These are phyloP conservation scores for Glaciozyma antarctica DNA, from an alignment of 768 basidiomycete genomes.

Conservation along the genomic window DNA sequence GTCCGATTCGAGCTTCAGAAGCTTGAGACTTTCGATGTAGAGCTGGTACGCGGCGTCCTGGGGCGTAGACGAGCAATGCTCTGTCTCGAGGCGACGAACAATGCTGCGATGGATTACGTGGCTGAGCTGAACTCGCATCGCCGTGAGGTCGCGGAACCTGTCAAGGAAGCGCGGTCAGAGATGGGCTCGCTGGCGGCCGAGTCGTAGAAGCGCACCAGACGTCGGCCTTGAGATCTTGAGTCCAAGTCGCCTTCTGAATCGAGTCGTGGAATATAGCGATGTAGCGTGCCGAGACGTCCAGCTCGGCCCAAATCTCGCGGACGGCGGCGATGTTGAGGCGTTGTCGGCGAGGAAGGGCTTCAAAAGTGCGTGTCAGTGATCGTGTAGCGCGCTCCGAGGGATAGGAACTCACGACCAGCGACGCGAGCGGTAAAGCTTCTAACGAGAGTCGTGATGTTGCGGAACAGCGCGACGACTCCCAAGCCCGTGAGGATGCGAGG, in stretches of 20 bases:
- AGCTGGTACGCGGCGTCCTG: neutral
- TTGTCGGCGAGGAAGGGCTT: conserved; percentile 12
- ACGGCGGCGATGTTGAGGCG: neutral
- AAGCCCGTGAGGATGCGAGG: conserved; percentile 15
- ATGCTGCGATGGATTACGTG: conserved; percentile 15
- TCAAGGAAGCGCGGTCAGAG: neutral
- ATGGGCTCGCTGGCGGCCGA: neutral
- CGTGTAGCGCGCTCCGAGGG: neutral
- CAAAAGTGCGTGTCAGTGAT: neutral
- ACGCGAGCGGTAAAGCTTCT: neutral
- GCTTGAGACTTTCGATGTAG: neutral
- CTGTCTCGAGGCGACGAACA: neutral
- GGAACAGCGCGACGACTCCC: conserved; percentile 25
- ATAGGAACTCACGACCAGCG: neutral
- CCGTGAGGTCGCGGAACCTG: conserved; percentile 24
- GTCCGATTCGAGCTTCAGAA: neutral
- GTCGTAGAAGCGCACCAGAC: neutral
- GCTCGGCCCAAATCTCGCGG: conserved; percentile 9
- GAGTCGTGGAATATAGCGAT: conserved; percentile 2
- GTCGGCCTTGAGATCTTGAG: neutral
- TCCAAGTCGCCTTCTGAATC: neutral
- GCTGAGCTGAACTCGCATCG: conserved; percentile 11
- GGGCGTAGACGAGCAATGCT: neutral
- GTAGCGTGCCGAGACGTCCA: conserved; percentile 9
- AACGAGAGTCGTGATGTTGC: conserved; percentile 3